These are phyloP conservation scores for Acanthamoeba castellanii DNA, from an alignment of 208 protist genomes.

Conservation along the genomic window DNA sequence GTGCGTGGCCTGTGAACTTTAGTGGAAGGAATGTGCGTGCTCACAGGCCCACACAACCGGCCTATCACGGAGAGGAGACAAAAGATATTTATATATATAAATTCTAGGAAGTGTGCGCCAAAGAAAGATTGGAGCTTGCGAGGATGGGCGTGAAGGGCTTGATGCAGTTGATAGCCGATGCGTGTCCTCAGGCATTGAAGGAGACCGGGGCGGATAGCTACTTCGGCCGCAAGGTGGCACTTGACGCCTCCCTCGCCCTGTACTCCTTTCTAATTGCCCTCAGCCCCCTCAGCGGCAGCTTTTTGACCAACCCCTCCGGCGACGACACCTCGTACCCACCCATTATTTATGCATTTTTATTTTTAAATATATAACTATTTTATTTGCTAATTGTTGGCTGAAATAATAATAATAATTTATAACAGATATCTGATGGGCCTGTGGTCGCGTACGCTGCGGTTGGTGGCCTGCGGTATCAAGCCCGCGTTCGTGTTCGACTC, in stretches of 20 bases:
- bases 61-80: no score
- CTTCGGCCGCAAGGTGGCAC: slow-evolving; percentile 97
- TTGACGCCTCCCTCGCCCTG: slow-evolving; percentile 99
- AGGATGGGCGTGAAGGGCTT: slow-evolving; percentile 98
- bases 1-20: slow-evolving; percentile 4
- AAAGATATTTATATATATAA: no score
- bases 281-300: slow-evolving; percentile 68
- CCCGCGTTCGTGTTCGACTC: slow-evolving; percentile 93
- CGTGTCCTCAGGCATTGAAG: slow-evolving; percentile 93
- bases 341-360: neutral
- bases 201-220: slow-evolving; percentile 97
- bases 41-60: no score
- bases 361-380: neutral
- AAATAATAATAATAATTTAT: slow-evolving; percentile 8
- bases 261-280: slow-evolving; percentile 97
- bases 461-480: slow-evolving; percentile 99
- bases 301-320: slow-evolving; percentile 94
- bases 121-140: no score
- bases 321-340: slow-evolving; percentile 80
- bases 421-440: slow-evolving; percentile 98
- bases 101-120: no score
- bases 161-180: slow-evolving; percentile 96
- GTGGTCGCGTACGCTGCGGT: slow-evolving; percentile 97
- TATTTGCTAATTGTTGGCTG: no score
- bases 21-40: no score